Evolutionary conservation across 1,284 basidiomycete species (phyloP).

Genomic region (Sphaerobolus stellatus): DNA sequence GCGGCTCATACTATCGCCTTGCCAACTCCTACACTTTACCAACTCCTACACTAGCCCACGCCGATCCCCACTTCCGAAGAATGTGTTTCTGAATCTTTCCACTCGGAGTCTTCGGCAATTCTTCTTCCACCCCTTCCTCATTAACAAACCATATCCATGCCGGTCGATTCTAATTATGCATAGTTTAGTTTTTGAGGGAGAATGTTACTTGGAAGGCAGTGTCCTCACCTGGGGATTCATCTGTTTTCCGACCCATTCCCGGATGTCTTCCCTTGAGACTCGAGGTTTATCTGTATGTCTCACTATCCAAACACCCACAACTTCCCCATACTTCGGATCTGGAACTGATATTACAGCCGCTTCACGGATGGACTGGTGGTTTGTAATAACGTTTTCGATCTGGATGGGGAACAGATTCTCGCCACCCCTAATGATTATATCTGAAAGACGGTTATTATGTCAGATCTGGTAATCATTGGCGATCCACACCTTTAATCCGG

Average conservation of each 20-base stretch:
- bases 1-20: no score
- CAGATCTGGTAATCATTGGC: not conserved
- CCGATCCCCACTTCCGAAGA: constrained; percentile 39
- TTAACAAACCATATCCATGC: constrained; percentile 82
- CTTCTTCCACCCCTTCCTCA: constrained; percentile 53
- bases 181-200: not conserved
- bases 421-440: constrained; percentile 86
- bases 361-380: constrained; percentile 63
- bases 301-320: constrained; percentile 76
- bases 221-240: constrained; percentile 79
- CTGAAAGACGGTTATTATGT: constrained; percentile 38
- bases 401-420: constrained; percentile 87
- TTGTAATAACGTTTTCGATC: constrained; percentile 76
- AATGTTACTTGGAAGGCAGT: not conserved
- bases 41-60: constrained; percentile 12
- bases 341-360: constrained; percentile 76
- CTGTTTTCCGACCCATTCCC: constrained; percentile 47
- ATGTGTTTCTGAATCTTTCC: constrained; percentile 88
- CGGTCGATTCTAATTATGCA: constrained; percentile 60
- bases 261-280: constrained; percentile 52
- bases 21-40: constrained; percentile 13
- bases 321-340: constrained; percentile 69
- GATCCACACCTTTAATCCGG: constrained; percentile 9
- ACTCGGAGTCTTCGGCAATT: constrained; percentile 83
- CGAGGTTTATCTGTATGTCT: constrained; percentile 39